Base-by-base conservation (phyloP, 345 rosid species). In the Sonneratia alba region DNA sequence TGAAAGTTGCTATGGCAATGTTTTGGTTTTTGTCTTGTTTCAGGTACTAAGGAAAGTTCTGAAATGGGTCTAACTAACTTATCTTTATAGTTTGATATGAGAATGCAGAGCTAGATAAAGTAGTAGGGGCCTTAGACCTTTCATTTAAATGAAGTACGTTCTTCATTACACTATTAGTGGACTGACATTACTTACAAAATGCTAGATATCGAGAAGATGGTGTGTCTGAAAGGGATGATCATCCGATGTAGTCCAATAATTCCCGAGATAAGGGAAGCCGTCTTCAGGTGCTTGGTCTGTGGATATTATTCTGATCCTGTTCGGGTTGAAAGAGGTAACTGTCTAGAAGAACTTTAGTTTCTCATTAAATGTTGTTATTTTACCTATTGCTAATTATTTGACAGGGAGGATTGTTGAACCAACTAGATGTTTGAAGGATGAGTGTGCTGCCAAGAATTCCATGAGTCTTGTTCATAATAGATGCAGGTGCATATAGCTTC, bases 191-290 rank as follows among this genome's bases (percentile, higher is more conserved):
- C 36, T 63, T 66, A 9, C 48, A 16, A 48, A 83, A 69, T 59
- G 61, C 67, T 75, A 92, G 99, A 95, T 83, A 88, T 95, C 42
- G 98, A 90, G 89, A 95, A 92, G 98, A 92, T 95, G 97, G 88
- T 92, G 27, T 92, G 94, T 2, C 72, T 95, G 81, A 92, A 92
- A 77, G 99, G 99, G 69, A 95, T 95, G 98, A 80, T 95, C 19
- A 95, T 95, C 73, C 74, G 99, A 69, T 85, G 96, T 78, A 95
- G 99, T 82, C 88, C 96, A 0, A 88, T 95, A 70, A 95, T 95
- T 80, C 98, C 99, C 0, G 98, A 95, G 83, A 92, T 95, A 53
- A 89, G 98, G 80, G 99, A 95, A 82, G 99, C 98, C 6, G 82
- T 87, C 51, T 95, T 95, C 76, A 90, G 91, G 71, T 95, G 98